Conservation (phyloP, 805 yeast genomes). For the Monosporozyma servazzii region DNA sequence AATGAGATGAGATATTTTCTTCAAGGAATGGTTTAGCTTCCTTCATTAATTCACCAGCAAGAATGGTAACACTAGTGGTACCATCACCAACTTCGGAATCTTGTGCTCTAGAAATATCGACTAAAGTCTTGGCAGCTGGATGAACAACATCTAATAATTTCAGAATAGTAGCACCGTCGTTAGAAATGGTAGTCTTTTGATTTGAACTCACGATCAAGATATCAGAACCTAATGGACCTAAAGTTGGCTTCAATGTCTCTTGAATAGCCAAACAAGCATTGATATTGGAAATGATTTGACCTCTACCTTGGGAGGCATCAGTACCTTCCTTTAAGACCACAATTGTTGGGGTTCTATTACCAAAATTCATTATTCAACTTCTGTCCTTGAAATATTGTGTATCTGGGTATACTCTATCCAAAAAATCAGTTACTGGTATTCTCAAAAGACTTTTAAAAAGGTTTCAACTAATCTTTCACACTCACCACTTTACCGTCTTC, state of each 20-base stretch:
- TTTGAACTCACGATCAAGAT: conserved; percentile 75
- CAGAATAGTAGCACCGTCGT: conserved; percentile 96
- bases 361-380: conserved; percentile 56
- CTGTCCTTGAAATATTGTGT: not conserved
- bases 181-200: conserved; percentile 89
- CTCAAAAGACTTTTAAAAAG: not conserved
- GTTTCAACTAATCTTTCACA: not conserved
- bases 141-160: conserved; percentile 90
- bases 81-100: conserved; percentile 99
- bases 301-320: conserved; percentile 91
- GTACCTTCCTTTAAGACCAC: conserved; percentile 98
- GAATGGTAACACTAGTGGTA: conserved; percentile 87
- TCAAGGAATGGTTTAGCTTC: conserved; percentile 87
- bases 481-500: not conserved
- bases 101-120: conserved; percentile 89
- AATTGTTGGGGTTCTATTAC: conserved; percentile 94
- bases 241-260: conserved; percentile 87
- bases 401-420: not conserved
- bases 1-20: conserved; percentile 90
- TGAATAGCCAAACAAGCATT: conserved; percentile 97
- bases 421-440: not conserved
- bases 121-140: conserved; percentile 95
- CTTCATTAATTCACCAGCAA: conserved; percentile 90
- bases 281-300: conserved; percentile 89
- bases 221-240: conserved; percentile 97